These are phyloP conservation scores for Pseudogymnoascus sp. DNA, from an alignment of 2,329 filamentous ascomycete genomes.

Conservation along the genomic window DNA sequence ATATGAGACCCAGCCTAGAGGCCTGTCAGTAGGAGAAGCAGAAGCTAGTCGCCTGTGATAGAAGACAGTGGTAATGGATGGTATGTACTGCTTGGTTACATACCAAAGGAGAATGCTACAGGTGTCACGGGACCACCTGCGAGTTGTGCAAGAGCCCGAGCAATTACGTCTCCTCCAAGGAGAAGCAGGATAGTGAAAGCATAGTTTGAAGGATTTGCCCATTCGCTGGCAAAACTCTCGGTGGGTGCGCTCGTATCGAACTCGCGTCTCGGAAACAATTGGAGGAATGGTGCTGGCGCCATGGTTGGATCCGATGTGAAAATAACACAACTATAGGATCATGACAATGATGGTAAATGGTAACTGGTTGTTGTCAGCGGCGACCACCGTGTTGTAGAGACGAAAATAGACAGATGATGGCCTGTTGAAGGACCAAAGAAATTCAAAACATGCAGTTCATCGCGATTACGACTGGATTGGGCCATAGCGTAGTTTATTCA, in stretches of 20 bases:
- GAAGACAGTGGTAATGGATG: neutral
- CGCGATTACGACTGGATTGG: neutral
- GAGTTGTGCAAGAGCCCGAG: slow-evolving; percentile 27
- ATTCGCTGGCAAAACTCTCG: neutral
- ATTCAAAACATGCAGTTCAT: neutral
- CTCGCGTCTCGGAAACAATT: neutral
- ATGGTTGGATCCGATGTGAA: neutral
- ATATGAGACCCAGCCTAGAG: slow-evolving; percentile 24
- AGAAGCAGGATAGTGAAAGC: slow-evolving; percentile 29
- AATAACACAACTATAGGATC: neutral
- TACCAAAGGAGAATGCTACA: slow-evolving; percentile 26
- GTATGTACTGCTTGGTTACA: neutral
- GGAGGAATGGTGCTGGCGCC: neutral
- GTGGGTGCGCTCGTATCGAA: neutral
- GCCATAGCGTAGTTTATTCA: neutral
- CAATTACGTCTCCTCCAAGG: slow-evolving; percentile 29
- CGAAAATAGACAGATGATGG: neutral
- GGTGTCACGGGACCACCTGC: slow-evolving; percentile 22
- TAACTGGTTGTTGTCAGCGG: neutral
- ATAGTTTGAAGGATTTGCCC: slow-evolving; percentile 12
- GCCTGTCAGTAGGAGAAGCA: neutral
- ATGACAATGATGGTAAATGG: neutral
- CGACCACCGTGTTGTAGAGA: neutral
- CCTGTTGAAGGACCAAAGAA: too few species aligned
- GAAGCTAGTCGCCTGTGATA: neutral